Evolutionary conservation across 2,329 filamentous ascomycete species (phyloP).

Genomic region (Tolypocladium cylindrosporum): DNA sequence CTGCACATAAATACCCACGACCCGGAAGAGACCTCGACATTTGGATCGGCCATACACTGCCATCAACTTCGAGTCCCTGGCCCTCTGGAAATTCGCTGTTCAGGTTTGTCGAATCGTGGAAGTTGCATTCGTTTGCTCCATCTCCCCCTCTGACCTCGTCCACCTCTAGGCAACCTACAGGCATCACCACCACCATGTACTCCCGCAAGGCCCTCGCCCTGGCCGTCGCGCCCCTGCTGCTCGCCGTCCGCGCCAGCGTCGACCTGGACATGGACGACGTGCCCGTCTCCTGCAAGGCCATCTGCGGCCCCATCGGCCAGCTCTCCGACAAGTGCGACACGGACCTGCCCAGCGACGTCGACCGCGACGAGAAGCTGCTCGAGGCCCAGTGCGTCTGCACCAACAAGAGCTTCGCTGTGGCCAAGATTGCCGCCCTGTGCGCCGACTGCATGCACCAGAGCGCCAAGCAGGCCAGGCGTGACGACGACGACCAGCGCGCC

Average conservation of each 20-base stretch:
- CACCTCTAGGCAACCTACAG: not conserved
- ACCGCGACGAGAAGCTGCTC: constrained; percentile 24
- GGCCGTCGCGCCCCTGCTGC: constrained; percentile 14
- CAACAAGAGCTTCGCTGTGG: constrained; percentile 29
- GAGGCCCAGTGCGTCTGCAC: constrained; percentile 29
- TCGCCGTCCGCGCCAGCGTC: constrained; percentile 20
- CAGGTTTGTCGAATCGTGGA: too few relatives aligned
- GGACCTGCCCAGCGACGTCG: constrained; percentile 16
- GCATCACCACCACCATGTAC: constrained; percentile 14
- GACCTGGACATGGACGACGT: constrained; percentile 23
- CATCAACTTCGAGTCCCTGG: too few relatives aligned
- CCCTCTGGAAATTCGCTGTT: too few relatives aligned
- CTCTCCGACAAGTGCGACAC: constrained; percentile 25
- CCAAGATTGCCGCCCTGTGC: constrained; percentile 23
- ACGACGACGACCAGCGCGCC: constrained; percentile 6
- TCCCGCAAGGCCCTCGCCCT: constrained; percentile 15
- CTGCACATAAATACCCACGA: too few relatives aligned
- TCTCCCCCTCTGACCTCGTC: too few relatives aligned
- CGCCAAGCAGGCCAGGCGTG: constrained; percentile 5
- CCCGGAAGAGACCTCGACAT: too few relatives aligned
- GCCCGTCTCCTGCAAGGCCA: constrained; percentile 21
- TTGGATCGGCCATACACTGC: too few relatives aligned
- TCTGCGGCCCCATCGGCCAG: constrained; percentile 25
- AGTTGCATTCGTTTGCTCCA: too few relatives aligned
- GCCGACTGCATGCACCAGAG: constrained; percentile 27